A percentile compares a stretch with the other conserved stretches of the same genome.
These are phyloP conservation scores for Vitis rupestris DNA, from an alignment of 164 flowering plant species.

Conservation along the genomic window DNA sequence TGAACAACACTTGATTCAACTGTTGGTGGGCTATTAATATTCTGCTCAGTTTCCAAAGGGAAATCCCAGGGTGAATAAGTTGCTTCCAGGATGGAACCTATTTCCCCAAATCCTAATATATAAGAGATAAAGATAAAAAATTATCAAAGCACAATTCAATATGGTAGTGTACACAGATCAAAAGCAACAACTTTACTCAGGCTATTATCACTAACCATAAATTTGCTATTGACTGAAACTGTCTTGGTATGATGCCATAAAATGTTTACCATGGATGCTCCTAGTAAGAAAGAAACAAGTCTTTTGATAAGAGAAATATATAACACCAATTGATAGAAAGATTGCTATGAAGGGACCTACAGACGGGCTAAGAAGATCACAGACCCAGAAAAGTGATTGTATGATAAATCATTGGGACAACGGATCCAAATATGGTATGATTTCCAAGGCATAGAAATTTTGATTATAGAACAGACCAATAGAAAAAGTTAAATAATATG, in stretches of 20 bases:
- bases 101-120: too few species aligned
- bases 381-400: conserved; percentile 68
- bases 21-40: too few species aligned
- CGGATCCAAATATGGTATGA: not conserved
- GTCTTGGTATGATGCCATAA: conserved; percentile 68
- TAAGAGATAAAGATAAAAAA: not conserved
- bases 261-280: conserved; percentile 68
- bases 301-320: not conserved
- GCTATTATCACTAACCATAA: conserved; percentile 44
- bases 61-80: too few species aligned
- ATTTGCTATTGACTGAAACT: conserved; percentile 55
- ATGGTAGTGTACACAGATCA: not conserved
- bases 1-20: too few species aligned
- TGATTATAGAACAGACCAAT: too few species aligned
- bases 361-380: conserved; percentile 64
- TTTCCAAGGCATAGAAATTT: too few species aligned
- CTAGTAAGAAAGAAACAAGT: conserved; percentile 35
- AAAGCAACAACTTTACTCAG: not conserved
- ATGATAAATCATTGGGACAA: conserved; percentile 70
- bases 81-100: too few species aligned
- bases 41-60: too few species aligned
- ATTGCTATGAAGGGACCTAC: conserved; percentile 34
- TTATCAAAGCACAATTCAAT: not conserved
- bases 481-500: too few species aligned
- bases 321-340: conserved; percentile 1